Percentiles rank a stretch among this genome's conserved stretches.
These are phyloP conservation scores for Ogataea hybrid DNA, from an alignment of 1,139 yeast genomes.

Conservation along the genomic window DNA sequence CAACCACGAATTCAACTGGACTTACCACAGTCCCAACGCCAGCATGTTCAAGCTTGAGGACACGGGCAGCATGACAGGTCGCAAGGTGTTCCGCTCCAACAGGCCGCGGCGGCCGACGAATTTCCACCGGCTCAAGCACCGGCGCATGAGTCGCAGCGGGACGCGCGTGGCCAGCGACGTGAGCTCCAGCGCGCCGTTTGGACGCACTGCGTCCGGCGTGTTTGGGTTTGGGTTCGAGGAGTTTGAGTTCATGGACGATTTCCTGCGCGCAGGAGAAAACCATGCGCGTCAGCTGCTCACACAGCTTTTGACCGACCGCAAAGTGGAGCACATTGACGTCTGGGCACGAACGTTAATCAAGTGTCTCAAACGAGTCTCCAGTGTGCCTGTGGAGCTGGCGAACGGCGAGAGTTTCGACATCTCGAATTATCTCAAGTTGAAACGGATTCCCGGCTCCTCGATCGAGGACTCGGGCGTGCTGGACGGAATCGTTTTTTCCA, in stretches of 20 bases:
- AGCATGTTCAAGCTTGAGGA: conserved; percentile 19
- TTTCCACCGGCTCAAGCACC: conserved; percentile 57
- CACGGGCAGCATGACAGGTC: conserved; percentile 8
- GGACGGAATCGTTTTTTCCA: conserved; percentile 84
- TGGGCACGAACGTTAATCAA: conserved; percentile 52
- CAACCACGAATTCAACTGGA: conserved; percentile 29
- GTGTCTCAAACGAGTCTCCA: conserved; percentile 43
- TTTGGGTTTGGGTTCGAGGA: conserved; percentile 25
- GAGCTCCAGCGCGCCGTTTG: conserved; percentile 8
- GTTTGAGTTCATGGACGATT: conserved; percentile 32
- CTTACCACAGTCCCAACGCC: conserved; percentile 16
- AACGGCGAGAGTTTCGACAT: conserved; percentile 79
- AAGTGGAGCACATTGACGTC: conserved; percentile 51
- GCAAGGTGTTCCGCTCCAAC: conserved; percentile 37
- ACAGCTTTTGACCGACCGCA: conserved; percentile 73
- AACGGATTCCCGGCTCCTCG: conserved; percentile 66
- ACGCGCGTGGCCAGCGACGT: conserved; percentile 29
- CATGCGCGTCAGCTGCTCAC: conserved; percentile 46
- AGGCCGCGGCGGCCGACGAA: conserved; percentile 37
- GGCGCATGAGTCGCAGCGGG: conserved; percentile 53
- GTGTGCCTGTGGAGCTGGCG: conserved; percentile 52
- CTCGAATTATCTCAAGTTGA: conserved; percentile 82
- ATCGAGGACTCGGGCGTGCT: conserved; percentile 59
- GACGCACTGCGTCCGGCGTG: conserved; percentile 25
- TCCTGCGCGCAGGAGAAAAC: conserved; percentile 34